Evolutionary conservation across 139 green algal species (phyloP).

Genomic region (Asterochloris erici): DNA sequence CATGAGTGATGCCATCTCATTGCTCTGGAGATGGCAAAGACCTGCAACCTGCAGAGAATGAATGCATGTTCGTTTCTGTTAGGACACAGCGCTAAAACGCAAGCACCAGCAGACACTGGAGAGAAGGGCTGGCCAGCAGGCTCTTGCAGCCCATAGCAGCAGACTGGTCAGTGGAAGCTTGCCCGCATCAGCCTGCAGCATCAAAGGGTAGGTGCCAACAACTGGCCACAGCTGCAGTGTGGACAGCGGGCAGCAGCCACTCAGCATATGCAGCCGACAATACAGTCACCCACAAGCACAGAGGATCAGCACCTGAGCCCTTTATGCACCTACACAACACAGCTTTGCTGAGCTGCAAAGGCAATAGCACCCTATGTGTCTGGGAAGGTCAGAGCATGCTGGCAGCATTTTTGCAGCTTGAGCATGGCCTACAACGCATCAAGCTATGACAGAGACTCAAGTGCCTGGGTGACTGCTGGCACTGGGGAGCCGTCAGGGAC

Average conservation of each 20-base stretch:
- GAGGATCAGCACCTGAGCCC: not conserved
- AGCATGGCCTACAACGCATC: not conserved
- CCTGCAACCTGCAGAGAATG: too few relatives aligned
- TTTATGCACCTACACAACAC: not conserved
- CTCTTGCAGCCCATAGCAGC: not conserved
- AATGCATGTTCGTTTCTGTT: too few relatives aligned
- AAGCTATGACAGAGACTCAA: not conserved
- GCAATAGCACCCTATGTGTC: too few relatives aligned
- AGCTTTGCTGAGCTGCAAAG: too few relatives aligned
- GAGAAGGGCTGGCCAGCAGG: not conserved
- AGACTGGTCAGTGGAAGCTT: too few relatives aligned
- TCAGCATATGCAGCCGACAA: not conserved
- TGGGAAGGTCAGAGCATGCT: too few relatives aligned
- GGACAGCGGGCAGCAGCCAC: not conserved
- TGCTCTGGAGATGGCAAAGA: too few relatives aligned
- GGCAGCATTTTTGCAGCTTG: not conserved
- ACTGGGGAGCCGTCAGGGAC: not conserved
- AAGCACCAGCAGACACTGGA: not conserved
- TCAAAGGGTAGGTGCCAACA: not conserved
- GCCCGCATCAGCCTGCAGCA: not conserved
- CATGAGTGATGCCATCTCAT: too few relatives aligned
- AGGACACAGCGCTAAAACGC: too few relatives aligned
- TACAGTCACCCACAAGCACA: not conserved
- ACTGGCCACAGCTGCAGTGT: not conserved
- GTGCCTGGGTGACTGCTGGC: not conserved